These are phyloP conservation scores for Aureobasidium uvarum DNA, from an alignment of 2,329 filamentous ascomycete genomes.

Conservation along the genomic window DNA sequence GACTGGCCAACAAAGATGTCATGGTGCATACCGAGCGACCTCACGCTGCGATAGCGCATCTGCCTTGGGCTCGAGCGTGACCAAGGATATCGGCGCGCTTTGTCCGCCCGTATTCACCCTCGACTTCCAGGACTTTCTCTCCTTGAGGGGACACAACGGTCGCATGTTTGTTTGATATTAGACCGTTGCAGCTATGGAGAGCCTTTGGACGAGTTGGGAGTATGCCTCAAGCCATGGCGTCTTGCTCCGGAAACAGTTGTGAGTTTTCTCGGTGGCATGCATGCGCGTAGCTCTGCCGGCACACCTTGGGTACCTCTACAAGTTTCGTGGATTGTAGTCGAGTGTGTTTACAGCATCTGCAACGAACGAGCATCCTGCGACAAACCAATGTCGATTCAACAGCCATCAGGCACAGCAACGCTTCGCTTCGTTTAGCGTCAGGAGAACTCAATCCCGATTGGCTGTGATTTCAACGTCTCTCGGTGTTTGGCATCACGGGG, in stretches of 20 bases:
- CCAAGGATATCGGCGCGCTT: slow-evolving; percentile 1
- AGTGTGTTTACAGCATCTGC: background rate
- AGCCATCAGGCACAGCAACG: slow-evolving; percentile 11
- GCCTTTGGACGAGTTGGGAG: slow-evolving; percentile 12
- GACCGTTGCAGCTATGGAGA: slow-evolving; percentile 21
- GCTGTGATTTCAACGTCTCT: slow-evolving; percentile 12
- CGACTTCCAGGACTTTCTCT: background rate
- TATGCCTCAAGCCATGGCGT: background rate
- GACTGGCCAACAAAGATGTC: slow-evolving; percentile 2
- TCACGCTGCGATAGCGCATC: slow-evolving; percentile 13
- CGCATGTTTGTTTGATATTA: slow-evolving; percentile 20
- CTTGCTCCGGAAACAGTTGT: background rate
- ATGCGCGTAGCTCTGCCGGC: background rate
- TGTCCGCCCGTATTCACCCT: background rate
- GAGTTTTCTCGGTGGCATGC: background rate
- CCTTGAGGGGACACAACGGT: slow-evolving; percentile 14
- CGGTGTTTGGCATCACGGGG: slow-evolving; percentile 11
- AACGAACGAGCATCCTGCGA: slow-evolving; percentile 13
- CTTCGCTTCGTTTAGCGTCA: slow-evolving; percentile 22
- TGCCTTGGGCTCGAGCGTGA: background rate
- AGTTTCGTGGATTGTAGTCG: background rate
- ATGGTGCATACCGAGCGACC: slow-evolving; percentile 4
- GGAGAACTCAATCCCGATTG: slow-evolving; percentile 23
- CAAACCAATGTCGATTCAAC: slow-evolving; percentile 11
- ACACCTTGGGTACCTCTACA: background rate